These are phyloP conservation scores for carrot (Daucus carota) DNA, from an alignment of 129 eudicot genomes.

Conservation along the genomic window DH1_v3.0 NC_030384.2:20330501-20331000, in stretches of 20 bases:
- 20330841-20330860: constrained; percentile 74
- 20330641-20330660: constrained; percentile 75
- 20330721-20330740: not conserved
- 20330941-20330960: not conserved
- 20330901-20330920: not conserved
- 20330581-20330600: constrained; percentile 61
- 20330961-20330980: not conserved
- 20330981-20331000: constrained; percentile 63
- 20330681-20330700: not conserved
- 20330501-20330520: not conserved
- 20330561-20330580: constrained; percentile 49
- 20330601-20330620: constrained; percentile 83
- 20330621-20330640: constrained; percentile 71
- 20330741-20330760: not conserved
- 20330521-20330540: not conserved
- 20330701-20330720: not conserved
- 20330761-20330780: constrained; percentile 13
- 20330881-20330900: constrained; percentile 18
- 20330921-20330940: not conserved
- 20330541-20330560: not conserved
- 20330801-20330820: constrained; percentile 94
- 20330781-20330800: constrained; percentile 61
- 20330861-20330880: constrained; percentile 93
- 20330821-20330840: constrained; percentile 88
- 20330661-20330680: not conserved